Conservation (phyloP, 179 eudicot species). For the Patellifolia procumbens region DNA sequence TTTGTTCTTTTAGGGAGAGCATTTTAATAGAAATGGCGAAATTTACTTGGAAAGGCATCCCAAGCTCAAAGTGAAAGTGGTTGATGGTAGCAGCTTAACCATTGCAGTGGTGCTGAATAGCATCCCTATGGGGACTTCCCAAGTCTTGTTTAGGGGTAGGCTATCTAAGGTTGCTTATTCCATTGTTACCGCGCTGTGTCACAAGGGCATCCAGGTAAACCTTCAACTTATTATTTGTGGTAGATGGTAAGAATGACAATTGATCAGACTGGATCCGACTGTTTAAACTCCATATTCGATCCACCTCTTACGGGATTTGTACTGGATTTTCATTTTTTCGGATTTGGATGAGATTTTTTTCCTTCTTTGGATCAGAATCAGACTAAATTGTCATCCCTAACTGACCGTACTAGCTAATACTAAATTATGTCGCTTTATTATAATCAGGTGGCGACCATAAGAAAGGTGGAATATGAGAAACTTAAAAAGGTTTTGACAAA, state of each 20-base stretch:
- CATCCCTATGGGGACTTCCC: slow-evolving; percentile 55
- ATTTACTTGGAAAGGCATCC: slow-evolving; percentile 49
- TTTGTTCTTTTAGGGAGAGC: slow-evolving; percentile 34
- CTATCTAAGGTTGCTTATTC: slow-evolving; percentile 53
- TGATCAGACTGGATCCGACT: too few species aligned
- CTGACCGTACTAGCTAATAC: background rate
- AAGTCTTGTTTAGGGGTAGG: slow-evolving; percentile 45
- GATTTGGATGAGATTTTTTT: too few species aligned
- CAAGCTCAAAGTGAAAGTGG: slow-evolving; percentile 53
- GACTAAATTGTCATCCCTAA: too few species aligned
- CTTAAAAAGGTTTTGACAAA: slow-evolving; percentile 37
- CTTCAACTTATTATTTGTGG: too few species aligned
- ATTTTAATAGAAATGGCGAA: slow-evolving; percentile 53
- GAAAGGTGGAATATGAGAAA: slow-evolving; percentile 48
- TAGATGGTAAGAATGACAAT: too few species aligned
- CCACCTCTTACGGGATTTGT: too few species aligned
- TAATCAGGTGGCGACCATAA: slow-evolving; percentile 47
- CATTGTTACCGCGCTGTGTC: slow-evolving; percentile 50
- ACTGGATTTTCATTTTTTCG: too few species aligned
- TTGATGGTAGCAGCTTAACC: slow-evolving; percentile 67
- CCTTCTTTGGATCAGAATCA: too few species aligned
- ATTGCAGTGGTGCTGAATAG: slow-evolving; percentile 55
- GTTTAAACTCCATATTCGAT: too few species aligned
- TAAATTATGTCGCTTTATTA: background rate
- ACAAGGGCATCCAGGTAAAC: slow-evolving; percentile 52